Percentiles rank a stretch among this genome's conserved stretches.
Conservation (phyloP, 306 rosid species). For the Echinosophora koreensis region DNA sequence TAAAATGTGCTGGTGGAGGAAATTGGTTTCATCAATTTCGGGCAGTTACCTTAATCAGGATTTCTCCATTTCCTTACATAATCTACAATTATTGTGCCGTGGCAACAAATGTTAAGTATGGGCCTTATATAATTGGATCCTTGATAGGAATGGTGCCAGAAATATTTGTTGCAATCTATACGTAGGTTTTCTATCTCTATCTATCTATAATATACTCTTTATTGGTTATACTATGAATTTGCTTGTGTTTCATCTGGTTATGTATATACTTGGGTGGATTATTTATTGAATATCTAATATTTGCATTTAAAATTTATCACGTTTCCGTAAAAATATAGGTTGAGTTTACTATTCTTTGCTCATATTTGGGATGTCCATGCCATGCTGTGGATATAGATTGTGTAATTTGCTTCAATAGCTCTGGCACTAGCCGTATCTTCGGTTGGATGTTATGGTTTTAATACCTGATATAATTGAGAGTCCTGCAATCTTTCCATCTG, state of each 20-base stretch:
- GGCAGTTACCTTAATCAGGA: slow-evolving; percentile 87
- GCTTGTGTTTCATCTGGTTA: neutral
- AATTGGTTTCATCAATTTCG: slow-evolving; percentile 93
- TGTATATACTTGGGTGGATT: slow-evolving; percentile 4
- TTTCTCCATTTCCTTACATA: slow-evolving; percentile 96
- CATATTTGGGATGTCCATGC: slow-evolving; percentile 23
- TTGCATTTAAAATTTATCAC: slow-evolving; percentile 37
- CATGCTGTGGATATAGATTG: neutral
- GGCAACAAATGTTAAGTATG: slow-evolving; percentile 91
- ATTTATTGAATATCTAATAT: neutral
- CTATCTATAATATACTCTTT: neutral
- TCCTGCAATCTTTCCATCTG: slow-evolving; percentile 27
- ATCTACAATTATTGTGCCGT: slow-evolving; percentile 93
- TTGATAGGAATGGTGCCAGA: slow-evolving; percentile 97
- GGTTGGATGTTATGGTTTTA: slow-evolving; percentile 16
- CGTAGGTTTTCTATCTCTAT: slow-evolving; percentile 65
- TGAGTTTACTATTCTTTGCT: slow-evolving; percentile 7
- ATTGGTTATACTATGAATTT: slow-evolving; percentile 14
- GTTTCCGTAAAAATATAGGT: neutral
- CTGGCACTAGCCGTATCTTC: slow-evolving; percentile 1
- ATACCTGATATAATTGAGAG: slow-evolving; percentile 2
- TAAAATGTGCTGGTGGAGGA: slow-evolving; percentile 96
- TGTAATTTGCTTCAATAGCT: slow-evolving; percentile 28
- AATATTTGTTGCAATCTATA: slow-evolving; percentile 90
- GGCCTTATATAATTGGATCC: slow-evolving; percentile 89